Conservation (phyloP, 805 yeast species). For the Pachysolen tannophilus region DNA sequence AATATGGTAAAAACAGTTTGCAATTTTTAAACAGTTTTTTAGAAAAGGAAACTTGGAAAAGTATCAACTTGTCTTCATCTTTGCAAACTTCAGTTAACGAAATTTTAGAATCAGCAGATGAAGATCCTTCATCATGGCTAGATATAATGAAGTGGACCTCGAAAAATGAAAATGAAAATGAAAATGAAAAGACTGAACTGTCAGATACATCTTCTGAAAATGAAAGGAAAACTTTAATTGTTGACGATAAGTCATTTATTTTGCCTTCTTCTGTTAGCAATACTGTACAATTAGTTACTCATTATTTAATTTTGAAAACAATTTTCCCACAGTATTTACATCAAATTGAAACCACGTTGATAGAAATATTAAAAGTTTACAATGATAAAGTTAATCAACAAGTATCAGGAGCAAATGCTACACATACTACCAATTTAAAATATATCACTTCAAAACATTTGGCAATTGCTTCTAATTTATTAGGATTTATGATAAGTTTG, state of each 20-base stretch:
- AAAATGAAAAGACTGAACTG: slow-evolving; percentile 17
- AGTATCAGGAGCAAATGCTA: slow-evolving; percentile 69
- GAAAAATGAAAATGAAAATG: slow-evolving; percentile 7
- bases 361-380: slow-evolving; percentile 39
- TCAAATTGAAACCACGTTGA: slow-evolving; percentile 32
- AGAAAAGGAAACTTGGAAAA: slow-evolving; percentile 77
- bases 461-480: slow-evolving; percentile 59
- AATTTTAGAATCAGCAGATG: slow-evolving; percentile 37
- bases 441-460: slow-evolving; percentile 70
- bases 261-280: slow-evolving; percentile 43
- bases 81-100: slow-evolving; percentile 44
- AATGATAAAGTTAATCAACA: slow-evolving; percentile 51
- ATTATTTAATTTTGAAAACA: slow-evolving; percentile 46
- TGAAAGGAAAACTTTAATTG: slow-evolving; percentile 26
- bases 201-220: slow-evolving; percentile 26
- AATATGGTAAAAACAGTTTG: slow-evolving; percentile 45
- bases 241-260: slow-evolving; percentile 49
- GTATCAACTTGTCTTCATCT: slow-evolving; percentile 42
- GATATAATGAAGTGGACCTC: slow-evolving; percentile 21
- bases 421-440: slow-evolving; percentile 61
- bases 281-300: slow-evolving; percentile 34
- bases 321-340: slow-evolving; percentile 42
- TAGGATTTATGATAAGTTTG: slow-evolving; percentile 36
- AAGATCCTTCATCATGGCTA: slow-evolving; percentile 44
- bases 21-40: slow-evolving; percentile 38